A percentile compares a stretch with the other conserved stretches of the same genome.
phyloP scores from a whole-genome alignment of 257 asterid species.

The Avicennia marina region DNA sequence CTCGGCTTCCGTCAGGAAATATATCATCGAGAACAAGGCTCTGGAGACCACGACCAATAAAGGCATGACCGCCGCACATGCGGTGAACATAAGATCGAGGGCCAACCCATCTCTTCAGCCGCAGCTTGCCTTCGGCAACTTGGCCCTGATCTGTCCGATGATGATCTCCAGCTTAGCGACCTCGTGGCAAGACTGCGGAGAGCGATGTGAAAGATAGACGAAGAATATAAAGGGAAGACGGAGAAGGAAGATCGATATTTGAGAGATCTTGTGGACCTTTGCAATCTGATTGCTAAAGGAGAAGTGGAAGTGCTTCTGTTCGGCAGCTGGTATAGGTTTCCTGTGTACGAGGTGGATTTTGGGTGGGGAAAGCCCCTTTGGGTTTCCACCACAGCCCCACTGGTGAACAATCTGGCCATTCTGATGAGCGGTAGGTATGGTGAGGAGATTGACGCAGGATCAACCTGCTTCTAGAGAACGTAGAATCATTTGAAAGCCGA shows the following conservation, averaged over 20 bases:
- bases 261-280: not conserved
- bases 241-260: conserved; percentile 14
- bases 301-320: conserved; percentile 24
- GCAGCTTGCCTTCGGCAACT: not conserved
- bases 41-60: not conserved
- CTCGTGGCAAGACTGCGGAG: conserved; percentile 25
- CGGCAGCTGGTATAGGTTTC: conserved; percentile 50
- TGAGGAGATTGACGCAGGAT: conserved; percentile 47
- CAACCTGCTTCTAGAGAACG: conserved; percentile 17
- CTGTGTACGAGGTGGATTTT: conserved; percentile 42
- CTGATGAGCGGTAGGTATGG: conserved; percentile 33
- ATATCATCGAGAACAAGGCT: conserved; percentile 13
- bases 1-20: conserved; percentile 32
- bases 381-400: conserved; percentile 28
- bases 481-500: not conserved
- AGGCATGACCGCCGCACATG: conserved; percentile 6
- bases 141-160: too few relatives aligned
- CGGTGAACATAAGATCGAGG: conserved; percentile 25
- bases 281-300: not conserved
- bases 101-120: not conserved
- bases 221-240: conserved; percentile 13
- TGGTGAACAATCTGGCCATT: conserved; percentile 24
- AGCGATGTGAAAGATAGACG: conserved; percentile 25
- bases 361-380: conserved; percentile 47
- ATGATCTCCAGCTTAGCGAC: not conserved